Base-by-base conservation (phyloP, 805 yeast genomes). In the Dipodascopsis tothii region DNA sequence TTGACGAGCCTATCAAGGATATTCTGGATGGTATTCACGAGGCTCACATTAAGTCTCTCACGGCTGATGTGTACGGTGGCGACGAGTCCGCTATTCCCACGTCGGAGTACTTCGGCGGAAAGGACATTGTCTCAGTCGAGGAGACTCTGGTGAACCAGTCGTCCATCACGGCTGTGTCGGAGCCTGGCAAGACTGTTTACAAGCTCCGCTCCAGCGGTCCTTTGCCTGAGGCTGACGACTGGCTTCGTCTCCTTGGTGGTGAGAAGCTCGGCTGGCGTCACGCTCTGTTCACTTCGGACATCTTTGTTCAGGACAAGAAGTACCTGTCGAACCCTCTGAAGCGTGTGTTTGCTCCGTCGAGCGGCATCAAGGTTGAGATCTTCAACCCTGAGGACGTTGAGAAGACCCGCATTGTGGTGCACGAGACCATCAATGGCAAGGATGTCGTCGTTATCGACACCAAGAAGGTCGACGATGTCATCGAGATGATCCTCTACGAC, bases 1-100 rank as follows among this genome's bases (percentile, higher is more conserved):
- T 84, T 49, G 80, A 92, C 62, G 96, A 86, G 70, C 97, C 98
- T 59, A 84, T 92, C 61, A 80, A 84, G 67, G 84, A 82, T 36
- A 87, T 92, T 56, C 69, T 92, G 69, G 96, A 90, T 62, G 70
- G 74, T 56, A 81, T 92, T 50, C 96, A 92, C 60, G 78, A 87
- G 30, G 96, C 95, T 48, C 96, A 88, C 68, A 82, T 92, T 61
- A 67, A 69, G 45, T 77, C 65, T 56, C 61, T 87, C 56, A 51
- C 56, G 17, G 67, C 71, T 50, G 90, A 84, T 51, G 75, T 70
- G 43, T 92, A 92, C 67, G 65, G 63, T 45, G 80, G 79, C 53
- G 88, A 86, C 59, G 77, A 64, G 44, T 68, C 87, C 18, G 70
- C 69, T 56, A 81, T 92, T 57, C 97, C 97, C 41, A 78, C 74